These are phyloP conservation scores for Rhizoclosmatium globosum DNA, from an alignment of 192 early-diverging fungal genomes.

Conservation along the genomic window DNA sequence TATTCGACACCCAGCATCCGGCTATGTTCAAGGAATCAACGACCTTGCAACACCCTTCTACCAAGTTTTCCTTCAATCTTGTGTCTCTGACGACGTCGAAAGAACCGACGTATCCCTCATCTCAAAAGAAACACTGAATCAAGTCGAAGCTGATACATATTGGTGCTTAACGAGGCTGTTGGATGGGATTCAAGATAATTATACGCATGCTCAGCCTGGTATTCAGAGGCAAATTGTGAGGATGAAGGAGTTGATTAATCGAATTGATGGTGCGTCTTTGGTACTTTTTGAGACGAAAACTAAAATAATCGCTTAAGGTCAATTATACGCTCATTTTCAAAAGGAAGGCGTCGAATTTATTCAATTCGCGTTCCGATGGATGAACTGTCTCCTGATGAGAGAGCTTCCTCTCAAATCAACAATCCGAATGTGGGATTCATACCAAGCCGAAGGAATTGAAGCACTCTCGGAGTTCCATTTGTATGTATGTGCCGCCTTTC, in stretches of 20 bases:
- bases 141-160: conserved; percentile 94
- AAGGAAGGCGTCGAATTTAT: conserved; percentile 95
- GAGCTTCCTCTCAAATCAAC: conserved; percentile 87
- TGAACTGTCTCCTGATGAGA: conserved; percentile 98
- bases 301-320: conserved; percentile 55
- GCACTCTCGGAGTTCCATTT: conserved; percentile 97
- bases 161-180: conserved; percentile 97
- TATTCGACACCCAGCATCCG: conserved; percentile 96
- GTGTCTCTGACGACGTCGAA: conserved; percentile 63
- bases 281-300: background rate
- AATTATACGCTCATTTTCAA: conserved; percentile 83
- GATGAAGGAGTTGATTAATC: conserved; percentile 88
- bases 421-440: conserved; percentile 99
- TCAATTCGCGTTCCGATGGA: conserved; percentile 99
- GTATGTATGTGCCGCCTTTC: conserved; percentile 97
- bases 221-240: conserved; percentile 91
- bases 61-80: conserved; percentile 84
- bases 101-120: conserved; percentile 48
- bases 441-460: conserved; percentile 87
- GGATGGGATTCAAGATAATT: conserved; percentile 99
- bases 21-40: conserved; percentile 99
- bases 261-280: conserved; percentile 80
- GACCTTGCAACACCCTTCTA: conserved; percentile 97
- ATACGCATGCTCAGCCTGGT: conserved; percentile 95
- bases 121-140: conserved; percentile 60